These are phyloP conservation scores for Fragaria iinumae DNA, from an alignment of 306 rosid species.

Conservation along the genomic window DNA sequence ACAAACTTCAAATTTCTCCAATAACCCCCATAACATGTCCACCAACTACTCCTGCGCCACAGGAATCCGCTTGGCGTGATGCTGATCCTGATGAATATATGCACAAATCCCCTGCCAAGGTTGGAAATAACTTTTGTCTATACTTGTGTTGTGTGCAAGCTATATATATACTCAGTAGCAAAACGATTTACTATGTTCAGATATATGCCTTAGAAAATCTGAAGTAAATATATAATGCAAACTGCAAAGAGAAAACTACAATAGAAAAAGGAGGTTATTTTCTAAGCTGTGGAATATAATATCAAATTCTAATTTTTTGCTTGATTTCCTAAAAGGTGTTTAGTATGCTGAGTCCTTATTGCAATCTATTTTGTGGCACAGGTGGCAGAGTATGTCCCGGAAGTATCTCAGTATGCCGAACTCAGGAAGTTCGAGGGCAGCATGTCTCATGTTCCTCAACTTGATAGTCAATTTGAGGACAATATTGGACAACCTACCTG, in stretches of 20 bases:
- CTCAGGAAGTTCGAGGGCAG: conserved; percentile 28
- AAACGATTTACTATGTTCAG: background rate
- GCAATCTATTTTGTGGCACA: conserved; percentile 26
- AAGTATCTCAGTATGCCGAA: conserved; percentile 23
- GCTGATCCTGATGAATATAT: conserved; percentile 35
- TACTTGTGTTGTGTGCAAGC: background rate
- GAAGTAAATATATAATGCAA: background rate
- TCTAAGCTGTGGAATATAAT: background rate
- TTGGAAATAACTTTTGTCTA: conserved; percentile 26
- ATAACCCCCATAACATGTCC: conserved; percentile 66
- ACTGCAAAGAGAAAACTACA: background rate
- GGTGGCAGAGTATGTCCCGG: conserved; percentile 40
- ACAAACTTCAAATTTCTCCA: conserved; percentile 52
- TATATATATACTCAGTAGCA: background rate
- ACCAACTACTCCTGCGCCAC: conserved; percentile 58
- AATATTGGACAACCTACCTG: conserved; percentile 36
- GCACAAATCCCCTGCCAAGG: conserved; percentile 41
- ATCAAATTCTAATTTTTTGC: background rate
- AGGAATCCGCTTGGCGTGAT: conserved; percentile 33
- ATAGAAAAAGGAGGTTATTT: background rate
- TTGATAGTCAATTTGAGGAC: conserved; percentile 28
- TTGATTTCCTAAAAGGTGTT: conserved; percentile 1
- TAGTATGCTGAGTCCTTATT: conserved; percentile 19
- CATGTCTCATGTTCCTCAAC: conserved; percentile 23
- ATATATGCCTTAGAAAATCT: background rate